Evolutionary conservation across 306 rosid genomes (phyloP), one percentile per base, ranked within the genome.

Genomic region (Begonia fuchsioides): DNA sequence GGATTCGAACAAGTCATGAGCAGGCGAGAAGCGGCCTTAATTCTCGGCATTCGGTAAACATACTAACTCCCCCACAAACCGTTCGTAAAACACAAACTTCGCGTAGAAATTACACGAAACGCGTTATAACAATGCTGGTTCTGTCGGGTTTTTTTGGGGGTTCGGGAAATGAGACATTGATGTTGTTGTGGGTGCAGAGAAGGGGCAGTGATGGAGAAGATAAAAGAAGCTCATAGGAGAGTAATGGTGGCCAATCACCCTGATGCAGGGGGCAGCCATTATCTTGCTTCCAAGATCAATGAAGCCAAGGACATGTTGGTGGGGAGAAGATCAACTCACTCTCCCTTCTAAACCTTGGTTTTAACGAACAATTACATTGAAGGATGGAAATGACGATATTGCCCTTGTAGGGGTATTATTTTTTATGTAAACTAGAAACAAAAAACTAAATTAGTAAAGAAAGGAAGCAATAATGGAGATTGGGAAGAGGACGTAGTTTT

Each of bases 201-300:
- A 20, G 49, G 38, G 2, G 19, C 19, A 15, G 44, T 53, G 15
- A 40, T 53, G 38, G 71, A 59, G 55, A 66, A 66, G 56, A 58
- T 58, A 52, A 58, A 43, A 47, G 71, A 58, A 47, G 71, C 71
- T 58, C 61, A 66, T 38, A 58, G 48, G 60, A 66, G 60, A 59
- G 60, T 58, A 50, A 66, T 66, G 71, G 49, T 58, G 65, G 71
- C 71, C 43, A 66, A 66, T 59, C 71, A 66, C 56, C 71, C 71
- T 0, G 71, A 66, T 53, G 65, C 71, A 13, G 71, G 71, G 14
- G 71, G 71, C 35, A 66, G 71, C 60, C 65, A 66, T 53, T 66
- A 58, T 52, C 71, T 66, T 48, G 71, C 71, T 54, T 58, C 71
- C 39, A 66, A 66, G 53, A 41, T 66, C 47, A 66, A 66, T 17